Percentiles rank a stretch among this genome's conserved stretches.
phyloP scores from a whole-genome alignment of 768 basidiomycete species.

The Lepiota brunneoincarnata region DNA sequence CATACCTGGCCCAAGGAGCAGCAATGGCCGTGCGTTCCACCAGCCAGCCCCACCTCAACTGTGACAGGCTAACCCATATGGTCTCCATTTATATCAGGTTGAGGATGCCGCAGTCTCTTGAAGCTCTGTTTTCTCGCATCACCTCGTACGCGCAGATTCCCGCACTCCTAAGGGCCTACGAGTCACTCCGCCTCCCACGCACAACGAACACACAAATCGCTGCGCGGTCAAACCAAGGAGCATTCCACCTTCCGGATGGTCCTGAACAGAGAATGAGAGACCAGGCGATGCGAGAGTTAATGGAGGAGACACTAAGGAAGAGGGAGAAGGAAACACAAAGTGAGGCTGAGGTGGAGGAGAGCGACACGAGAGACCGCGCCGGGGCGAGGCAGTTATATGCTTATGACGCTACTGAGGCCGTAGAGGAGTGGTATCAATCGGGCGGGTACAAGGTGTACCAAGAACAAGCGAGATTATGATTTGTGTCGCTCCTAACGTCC shows the following conservation, averaged over 20 bases:
- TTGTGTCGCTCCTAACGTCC: not conserved
- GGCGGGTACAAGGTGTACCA: not conserved
- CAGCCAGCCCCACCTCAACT: not conserved
- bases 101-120: conserved; percentile 52
- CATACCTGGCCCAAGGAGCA: conserved; percentile 53
- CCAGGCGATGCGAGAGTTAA: conserved; percentile 44
- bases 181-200: conserved; percentile 48
- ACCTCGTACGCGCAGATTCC: conserved; percentile 39
- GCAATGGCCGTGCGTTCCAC: conserved; percentile 45
- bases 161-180: conserved; percentile 48
- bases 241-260: conserved; percentile 60
- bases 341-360: conserved; percentile 21
- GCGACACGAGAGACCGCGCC: conserved; percentile 51
- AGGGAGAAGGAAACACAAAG: conserved; percentile 17
- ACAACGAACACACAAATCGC: conserved; percentile 46
- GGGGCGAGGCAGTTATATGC: conserved; percentile 46
- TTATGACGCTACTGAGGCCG: conserved; percentile 54
- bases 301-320: conserved; percentile 35
- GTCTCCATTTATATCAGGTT: conserved; percentile 25
- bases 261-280: conserved; percentile 54
- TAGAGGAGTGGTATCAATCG: conserved; percentile 42
- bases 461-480: not conserved
- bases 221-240: conserved; percentile 47
- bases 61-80: not conserved
- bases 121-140: conserved; percentile 49